Percentiles rank a stretch among this genome's conserved stretches.
These are phyloP conservation scores for Oldenlandia corymbosa DNA, from an alignment of 257 asterid genomes.

Conservation along the genomic window DNA sequence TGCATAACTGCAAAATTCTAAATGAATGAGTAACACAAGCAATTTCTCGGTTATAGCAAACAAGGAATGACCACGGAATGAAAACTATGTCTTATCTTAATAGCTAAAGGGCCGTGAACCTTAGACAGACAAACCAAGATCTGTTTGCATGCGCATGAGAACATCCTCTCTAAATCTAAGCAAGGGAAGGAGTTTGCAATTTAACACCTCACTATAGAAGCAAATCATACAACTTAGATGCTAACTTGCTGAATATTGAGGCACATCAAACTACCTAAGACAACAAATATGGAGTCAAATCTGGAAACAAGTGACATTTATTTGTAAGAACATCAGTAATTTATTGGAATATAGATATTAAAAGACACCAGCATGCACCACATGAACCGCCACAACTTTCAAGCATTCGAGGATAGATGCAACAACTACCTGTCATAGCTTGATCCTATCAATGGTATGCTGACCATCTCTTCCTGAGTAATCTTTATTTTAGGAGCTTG, in stretches of 20 bases:
- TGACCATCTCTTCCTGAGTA: conserved; percentile 97
- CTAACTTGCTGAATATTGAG: neutral
- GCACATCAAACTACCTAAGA: neutral
- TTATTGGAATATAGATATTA: neutral
- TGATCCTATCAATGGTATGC: conserved; percentile 91
- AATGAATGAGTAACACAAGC: neutral
- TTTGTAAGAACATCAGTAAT: neutral
- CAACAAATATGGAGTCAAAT: neutral
- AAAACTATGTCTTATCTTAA: neutral
- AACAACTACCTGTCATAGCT: conserved; percentile 76
- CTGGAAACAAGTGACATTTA: neutral
- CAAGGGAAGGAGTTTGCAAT: neutral
- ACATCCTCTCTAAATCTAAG: neutral
- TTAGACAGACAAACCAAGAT: too few relatives aligned
- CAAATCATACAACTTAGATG: neutral
- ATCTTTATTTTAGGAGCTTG: conserved; percentile 98
- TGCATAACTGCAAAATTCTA: conserved; percentile 56
- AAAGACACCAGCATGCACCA: neutral
- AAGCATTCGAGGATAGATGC: neutral
- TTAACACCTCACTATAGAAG: neutral
- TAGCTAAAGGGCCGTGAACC: neutral
- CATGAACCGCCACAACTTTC: neutral
- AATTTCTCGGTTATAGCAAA: neutral
- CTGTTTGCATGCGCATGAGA: too few relatives aligned
- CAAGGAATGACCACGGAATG: neutral